A percentile compares a stretch with the other conserved stretches of the same genome.
Evolutionary conservation across 805 yeast species (phyloP).

Genomic region (Saitoella complicata): DNA sequence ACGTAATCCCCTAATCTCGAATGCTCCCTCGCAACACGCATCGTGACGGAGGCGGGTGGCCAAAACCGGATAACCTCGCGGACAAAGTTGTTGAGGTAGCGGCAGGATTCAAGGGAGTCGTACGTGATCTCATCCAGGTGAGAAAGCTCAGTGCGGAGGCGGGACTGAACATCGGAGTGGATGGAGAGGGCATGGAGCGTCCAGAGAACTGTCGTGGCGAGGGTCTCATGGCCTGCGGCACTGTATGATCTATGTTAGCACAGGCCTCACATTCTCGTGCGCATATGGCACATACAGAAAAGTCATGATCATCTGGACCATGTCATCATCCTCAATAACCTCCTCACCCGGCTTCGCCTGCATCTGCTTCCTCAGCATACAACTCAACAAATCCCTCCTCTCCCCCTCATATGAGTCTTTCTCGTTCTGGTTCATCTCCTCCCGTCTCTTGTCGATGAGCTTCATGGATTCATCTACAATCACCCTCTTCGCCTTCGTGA

Average conservation of each 20-base stretch:
- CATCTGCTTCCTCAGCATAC: slow-evolving; percentile 2
- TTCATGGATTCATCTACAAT: slow-evolving; percentile 7
- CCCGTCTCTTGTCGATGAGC: slow-evolving; percentile 4
- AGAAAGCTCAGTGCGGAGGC: slow-evolving; percentile 7
- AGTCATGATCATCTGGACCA: slow-evolving; percentile 9
- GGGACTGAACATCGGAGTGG: slow-evolving; percentile 6
- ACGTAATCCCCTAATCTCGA: slow-evolving; percentile 2
- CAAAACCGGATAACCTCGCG: slow-evolving; percentile 8
- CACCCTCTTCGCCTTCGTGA: slow-evolving; percentile 2
- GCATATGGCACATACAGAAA: neutral
- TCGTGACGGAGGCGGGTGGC: slow-evolving; percentile 9
- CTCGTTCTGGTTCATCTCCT: neutral
- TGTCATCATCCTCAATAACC: slow-evolving; percentile 4
- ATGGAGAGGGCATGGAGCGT: slow-evolving; percentile 4
- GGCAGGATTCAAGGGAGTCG: slow-evolving; percentile 8
- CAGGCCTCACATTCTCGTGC: slow-evolving; percentile 4
- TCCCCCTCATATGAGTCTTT: neutral
- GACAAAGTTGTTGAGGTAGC: slow-evolving; percentile 5
- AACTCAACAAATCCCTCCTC: slow-evolving; percentile 7
- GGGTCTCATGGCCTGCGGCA: slow-evolving; percentile 12
- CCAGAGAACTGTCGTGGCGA: slow-evolving; percentile 6
- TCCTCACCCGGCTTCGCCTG: neutral
- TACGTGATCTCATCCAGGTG: slow-evolving; percentile 1
- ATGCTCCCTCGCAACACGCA: slow-evolving; percentile 7
- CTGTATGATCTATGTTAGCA: slow-evolving; percentile 1